Percentiles rank a stretch among this genome's conserved stretches.
Evolutionary conservation across 2,329 filamentous ascomycete species (phyloP).

Genomic region (Myriosclerotinia duriaeana): DNA sequence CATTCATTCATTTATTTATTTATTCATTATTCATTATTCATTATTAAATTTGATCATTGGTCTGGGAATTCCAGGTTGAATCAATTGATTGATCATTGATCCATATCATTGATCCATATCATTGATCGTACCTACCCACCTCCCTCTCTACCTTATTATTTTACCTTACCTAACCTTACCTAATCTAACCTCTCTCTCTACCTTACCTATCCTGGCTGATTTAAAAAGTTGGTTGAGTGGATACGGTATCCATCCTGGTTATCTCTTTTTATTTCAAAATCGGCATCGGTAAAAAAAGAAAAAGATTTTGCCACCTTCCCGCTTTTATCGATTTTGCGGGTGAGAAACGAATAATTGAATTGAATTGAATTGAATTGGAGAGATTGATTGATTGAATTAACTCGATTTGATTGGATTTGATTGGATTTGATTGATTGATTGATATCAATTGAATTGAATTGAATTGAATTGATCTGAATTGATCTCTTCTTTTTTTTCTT

Average conservation of each 20-base stretch:
- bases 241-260: neutral
- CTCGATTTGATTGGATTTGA: neutral
- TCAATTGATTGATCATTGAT: too few species aligned
- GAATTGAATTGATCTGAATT: neutral
- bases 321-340: conserved; percentile 10
- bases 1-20: too few species aligned
- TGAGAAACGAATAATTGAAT: neutral
- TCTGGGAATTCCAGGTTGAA: too few species aligned
- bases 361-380: neutral
- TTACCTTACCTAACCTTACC: too few species aligned
- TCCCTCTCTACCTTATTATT: too few species aligned
- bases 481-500: neutral
- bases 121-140: too few species aligned
- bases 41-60: too few species aligned
- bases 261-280: neutral
- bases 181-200: too few species aligned
- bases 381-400: neutral
- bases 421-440: neutral
- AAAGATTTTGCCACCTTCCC: conserved; percentile 19
- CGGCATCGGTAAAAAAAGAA: neutral
- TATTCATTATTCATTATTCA: too few species aligned
- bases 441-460: neutral
- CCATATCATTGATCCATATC: too few species aligned
- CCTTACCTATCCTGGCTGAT: too few species aligned
- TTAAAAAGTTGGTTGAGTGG: neutral